phyloP scores from a whole-genome alignment of 2,329 filamentous ascomycete genomes.

The Pyrenophora tritici-repentis region DNA sequence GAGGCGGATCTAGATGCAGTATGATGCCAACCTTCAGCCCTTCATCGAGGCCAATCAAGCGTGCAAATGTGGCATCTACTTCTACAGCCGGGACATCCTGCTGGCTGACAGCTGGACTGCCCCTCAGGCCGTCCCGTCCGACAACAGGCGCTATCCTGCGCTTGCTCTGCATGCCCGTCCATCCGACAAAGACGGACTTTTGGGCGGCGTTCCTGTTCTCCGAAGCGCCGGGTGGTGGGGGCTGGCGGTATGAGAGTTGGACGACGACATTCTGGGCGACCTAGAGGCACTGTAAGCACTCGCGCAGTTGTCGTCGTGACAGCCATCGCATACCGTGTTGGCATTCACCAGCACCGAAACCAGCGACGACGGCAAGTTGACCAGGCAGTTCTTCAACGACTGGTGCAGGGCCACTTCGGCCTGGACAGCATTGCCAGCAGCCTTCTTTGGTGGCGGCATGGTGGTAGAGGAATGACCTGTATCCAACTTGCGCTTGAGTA shows the following conservation, averaged over 20 bases:
- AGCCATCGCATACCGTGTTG: conserved; percentile 71
- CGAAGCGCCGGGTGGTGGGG: conserved; percentile 52
- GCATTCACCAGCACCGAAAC: conserved; percentile 85
- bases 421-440: conserved; percentile 59
- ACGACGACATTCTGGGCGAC: conserved; percentile 95
- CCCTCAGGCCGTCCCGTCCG: conserved; percentile 72
- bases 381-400: conserved; percentile 84
- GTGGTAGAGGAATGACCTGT: conserved; percentile 5
- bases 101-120: conserved; percentile 64
- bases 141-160: conserved; percentile 75
- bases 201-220: conserved; percentile 49
- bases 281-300: conserved; percentile 63
- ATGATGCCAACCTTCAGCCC: conserved; percentile 73
- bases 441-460: conserved; percentile 52
- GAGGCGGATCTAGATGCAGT: conserved; percentile 86
- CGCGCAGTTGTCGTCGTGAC: neutral
- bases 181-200: conserved; percentile 84
- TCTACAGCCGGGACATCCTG: conserved; percentile 81
- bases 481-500: too few relatives aligned
- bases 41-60: conserved; percentile 75
- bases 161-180: conserved; percentile 98
- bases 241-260: conserved; percentile 78
- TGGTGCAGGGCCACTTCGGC: conserved; percentile 86
- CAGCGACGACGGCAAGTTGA: conserved; percentile 85
- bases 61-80: conserved; percentile 82